Evolutionary conservation across 2,329 filamentous ascomycete species (phyloP).

Genomic region (Colletotrichum endophyticum): DNA sequence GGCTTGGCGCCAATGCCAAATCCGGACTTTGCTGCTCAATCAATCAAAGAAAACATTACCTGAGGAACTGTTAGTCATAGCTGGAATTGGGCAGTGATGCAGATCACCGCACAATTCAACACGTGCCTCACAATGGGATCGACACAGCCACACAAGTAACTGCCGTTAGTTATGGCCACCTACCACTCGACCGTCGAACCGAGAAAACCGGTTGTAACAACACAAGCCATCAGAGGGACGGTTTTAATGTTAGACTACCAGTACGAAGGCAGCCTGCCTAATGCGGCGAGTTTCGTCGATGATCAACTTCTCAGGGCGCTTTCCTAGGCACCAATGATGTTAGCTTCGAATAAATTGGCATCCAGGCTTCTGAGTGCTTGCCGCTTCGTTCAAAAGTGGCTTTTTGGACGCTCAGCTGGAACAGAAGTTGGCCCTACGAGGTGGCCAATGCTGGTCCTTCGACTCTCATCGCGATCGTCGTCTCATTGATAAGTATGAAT

Average conservation of each 20-base stretch:
- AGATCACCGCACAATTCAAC: neutral
- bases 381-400: neutral
- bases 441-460: neutral
- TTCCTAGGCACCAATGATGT: neutral
- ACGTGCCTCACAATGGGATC: neutral
- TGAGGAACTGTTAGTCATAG: neutral
- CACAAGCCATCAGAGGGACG: neutral
- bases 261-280: neutral
- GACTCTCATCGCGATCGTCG: neutral
- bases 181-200: neutral
- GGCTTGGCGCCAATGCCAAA: neutral
- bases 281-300: neutral
- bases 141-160: neutral
- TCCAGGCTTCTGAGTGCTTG: neutral
- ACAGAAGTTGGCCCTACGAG: neutral
- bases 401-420: neutral
- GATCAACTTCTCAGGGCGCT: neutral
- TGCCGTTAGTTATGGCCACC: neutral
- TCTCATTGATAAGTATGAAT: neutral
- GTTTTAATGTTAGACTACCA: neutral
- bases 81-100: neutral
- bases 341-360: neutral
- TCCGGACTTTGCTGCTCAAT: accelerated
- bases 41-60: neutral
- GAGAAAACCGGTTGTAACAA: neutral